phyloP scores from a whole-genome alignment of 139 green algal species.

The Edaphochlamys debaryana region DNA sequence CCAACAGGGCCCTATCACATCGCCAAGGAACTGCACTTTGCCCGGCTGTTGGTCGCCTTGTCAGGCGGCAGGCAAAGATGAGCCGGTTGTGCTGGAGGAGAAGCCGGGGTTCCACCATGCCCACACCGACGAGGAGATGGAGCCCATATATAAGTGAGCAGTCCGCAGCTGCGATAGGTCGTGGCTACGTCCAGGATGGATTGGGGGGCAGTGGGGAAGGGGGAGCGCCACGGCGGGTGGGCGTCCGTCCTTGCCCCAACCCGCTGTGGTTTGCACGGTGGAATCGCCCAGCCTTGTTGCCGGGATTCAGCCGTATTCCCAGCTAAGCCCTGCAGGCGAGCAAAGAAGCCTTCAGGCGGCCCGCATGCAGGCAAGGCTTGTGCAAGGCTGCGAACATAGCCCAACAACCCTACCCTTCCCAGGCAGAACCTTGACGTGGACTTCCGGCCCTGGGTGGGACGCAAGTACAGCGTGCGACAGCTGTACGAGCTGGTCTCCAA shows the following conservation, averaged over 20 bases:
- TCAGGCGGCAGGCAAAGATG: no score
- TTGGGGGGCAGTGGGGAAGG: no score
- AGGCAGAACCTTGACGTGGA: conserved; percentile 30
- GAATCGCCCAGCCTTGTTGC: background rate
- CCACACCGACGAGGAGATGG: conserved; percentile 1
- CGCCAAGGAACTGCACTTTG: no score
- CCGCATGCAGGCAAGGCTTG: background rate
- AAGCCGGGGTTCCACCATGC: conserved; percentile 15
- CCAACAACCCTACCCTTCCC: background rate
- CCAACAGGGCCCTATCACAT: no score
- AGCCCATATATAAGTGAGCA: background rate
- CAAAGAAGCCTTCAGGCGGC: background rate
- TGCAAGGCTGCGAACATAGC: no score
- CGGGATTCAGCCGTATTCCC: no score
- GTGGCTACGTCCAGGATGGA: no score
- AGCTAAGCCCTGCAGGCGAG: no score
- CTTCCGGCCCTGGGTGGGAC: background rate
- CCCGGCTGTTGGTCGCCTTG: no score
- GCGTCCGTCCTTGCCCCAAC: no score
- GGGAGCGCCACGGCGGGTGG: no score
- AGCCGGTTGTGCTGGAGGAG: background rate
- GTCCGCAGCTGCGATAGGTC: background rate
- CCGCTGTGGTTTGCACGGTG: no score
- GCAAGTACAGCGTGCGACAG: conserved; percentile 16
- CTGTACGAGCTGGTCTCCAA: conserved; percentile 4